Evolutionary conservation across 306 rosid species (phyloP).

Genomic region (Hippophae rhamnoides): DNA sequence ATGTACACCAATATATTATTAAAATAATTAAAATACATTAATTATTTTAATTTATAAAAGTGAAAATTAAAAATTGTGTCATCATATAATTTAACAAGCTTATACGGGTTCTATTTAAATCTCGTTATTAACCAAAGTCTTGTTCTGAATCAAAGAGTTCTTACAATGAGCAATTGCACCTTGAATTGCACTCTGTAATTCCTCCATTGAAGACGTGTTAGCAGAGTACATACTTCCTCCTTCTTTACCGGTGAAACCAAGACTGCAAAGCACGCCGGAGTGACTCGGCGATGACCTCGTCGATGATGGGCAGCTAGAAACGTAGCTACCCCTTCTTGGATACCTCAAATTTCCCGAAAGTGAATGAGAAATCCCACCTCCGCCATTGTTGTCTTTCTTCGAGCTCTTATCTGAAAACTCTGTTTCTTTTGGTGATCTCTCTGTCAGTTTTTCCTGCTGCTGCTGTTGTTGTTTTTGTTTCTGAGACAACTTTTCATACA

Average conservation of each 20-base stretch:
- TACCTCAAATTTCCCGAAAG: slow-evolving; percentile 78
- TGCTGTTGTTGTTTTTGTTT: slow-evolving; percentile 18
- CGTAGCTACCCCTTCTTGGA: slow-evolving; percentile 49
- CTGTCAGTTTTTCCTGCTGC: slow-evolving; percentile 22
- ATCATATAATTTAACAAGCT: too few relatives aligned
- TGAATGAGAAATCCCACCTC: slow-evolving; percentile 45
- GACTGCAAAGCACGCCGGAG: slow-evolving; percentile 57
- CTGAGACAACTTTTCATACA: slow-evolving; percentile 63
- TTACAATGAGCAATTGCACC: slow-evolving; percentile 98
- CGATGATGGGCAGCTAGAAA: slow-evolving; percentile 87
- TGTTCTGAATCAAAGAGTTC: slow-evolving; percentile 52
- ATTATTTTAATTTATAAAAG: too few relatives aligned
- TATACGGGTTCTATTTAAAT: slow-evolving; percentile 10
- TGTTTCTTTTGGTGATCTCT: slow-evolving; percentile 22
- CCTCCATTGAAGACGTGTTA: slow-evolving; percentile 66
- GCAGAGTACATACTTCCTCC: slow-evolving; percentile 3
- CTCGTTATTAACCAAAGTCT: slow-evolving; percentile 40
- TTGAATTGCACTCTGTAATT: slow-evolving; percentile 90
- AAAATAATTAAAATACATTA: too few relatives aligned
- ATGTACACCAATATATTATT: too few relatives aligned
- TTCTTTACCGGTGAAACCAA: slow-evolving; percentile 12
- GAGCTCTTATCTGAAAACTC: not conserved
- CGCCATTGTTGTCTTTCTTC: slow-evolving; percentile 15
- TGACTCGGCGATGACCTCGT: slow-evolving; percentile 79
- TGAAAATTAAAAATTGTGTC: too few relatives aligned